Evolutionary conservation across 1,284 basidiomycete species (phyloP).

Genomic region (Trametes polyzona): DNA sequence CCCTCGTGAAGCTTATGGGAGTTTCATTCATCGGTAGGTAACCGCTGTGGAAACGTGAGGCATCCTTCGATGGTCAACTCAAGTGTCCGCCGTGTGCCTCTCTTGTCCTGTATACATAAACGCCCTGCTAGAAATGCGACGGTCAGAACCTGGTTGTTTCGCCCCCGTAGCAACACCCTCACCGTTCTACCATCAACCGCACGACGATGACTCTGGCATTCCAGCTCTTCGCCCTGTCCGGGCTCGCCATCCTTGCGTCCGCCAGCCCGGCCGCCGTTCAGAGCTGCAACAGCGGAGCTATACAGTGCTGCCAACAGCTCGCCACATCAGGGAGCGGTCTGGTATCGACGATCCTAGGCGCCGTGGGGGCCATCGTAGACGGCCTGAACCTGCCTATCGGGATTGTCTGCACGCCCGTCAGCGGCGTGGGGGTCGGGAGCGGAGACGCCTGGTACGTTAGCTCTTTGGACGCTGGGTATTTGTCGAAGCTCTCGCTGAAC

Average conservation of each 20-base stretch:
- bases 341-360: slow-evolving; percentile 16
- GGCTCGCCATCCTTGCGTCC: slow-evolving; percentile 10
- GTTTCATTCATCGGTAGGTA: no score
- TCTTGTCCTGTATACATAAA: no score
- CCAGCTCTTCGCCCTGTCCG: slow-evolving; percentile 9
- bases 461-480: no score
- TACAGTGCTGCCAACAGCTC: slow-evolving; percentile 8
- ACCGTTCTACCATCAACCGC: no score
- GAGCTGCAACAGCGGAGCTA: neutral
- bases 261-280: slow-evolving; percentile 2
- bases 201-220: neutral
- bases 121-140: no score
- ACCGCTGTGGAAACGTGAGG: no score
- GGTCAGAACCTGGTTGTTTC: no score
- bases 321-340: neutral
- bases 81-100: no score
- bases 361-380: slow-evolving; percentile 26
- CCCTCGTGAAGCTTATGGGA: no score
- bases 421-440: slow-evolving; percentile 23
- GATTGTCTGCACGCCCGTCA: slow-evolving; percentile 31
- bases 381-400: slow-evolving; percentile 28
- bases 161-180: no score
- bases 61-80: no score
- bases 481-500: neutral
- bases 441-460: slow-evolving; percentile 19